Conservation (phyloP, 345 rosid genomes). For the Boechera stricta region DNA sequence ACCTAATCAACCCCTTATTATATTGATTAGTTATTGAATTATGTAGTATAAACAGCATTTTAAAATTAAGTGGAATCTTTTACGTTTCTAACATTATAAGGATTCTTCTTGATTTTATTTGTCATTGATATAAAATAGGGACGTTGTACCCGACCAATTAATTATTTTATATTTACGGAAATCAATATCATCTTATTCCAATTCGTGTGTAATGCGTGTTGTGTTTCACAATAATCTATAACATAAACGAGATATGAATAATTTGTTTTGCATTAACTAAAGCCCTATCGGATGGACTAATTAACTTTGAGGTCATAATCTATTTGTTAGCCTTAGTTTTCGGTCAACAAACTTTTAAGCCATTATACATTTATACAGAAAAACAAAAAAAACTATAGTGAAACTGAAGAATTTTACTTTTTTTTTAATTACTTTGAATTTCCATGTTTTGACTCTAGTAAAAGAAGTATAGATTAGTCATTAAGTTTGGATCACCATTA, state of each 20-base stretch:
- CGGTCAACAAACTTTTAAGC: slow-evolving; percentile 18
- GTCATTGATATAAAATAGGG: slow-evolving; percentile 22
- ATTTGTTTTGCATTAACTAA: background rate
- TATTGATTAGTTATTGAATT: slow-evolving; percentile 21
- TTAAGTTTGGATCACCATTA: background rate
- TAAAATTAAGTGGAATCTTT: slow-evolving; percentile 19
- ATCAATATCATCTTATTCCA: background rate
- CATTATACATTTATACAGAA: background rate
- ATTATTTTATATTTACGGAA: background rate
- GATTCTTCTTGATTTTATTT: slow-evolving; percentile 16
- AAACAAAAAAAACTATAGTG: too few relatives aligned
- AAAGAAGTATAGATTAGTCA: background rate
- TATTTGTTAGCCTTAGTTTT: slow-evolving; percentile 31
- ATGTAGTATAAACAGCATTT: slow-evolving; percentile 1
- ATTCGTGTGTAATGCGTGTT: slow-evolving; percentile 9
- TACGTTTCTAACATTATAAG: slow-evolving; percentile 1
- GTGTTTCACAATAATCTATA: background rate
- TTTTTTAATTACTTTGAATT: background rate
- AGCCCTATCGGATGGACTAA: background rate
- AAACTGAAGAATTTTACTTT: too few relatives aligned
- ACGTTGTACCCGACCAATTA: slow-evolving; percentile 24
- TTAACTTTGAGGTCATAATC: slow-evolving; percentile 24
- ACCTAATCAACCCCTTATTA: slow-evolving; percentile 24
- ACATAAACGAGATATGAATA: background rate
- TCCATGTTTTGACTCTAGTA: background rate